Base-by-base conservation (phyloP, 2,329 filamentous ascomycete genomes). In the Ceratocystis huliohia region DNA sequence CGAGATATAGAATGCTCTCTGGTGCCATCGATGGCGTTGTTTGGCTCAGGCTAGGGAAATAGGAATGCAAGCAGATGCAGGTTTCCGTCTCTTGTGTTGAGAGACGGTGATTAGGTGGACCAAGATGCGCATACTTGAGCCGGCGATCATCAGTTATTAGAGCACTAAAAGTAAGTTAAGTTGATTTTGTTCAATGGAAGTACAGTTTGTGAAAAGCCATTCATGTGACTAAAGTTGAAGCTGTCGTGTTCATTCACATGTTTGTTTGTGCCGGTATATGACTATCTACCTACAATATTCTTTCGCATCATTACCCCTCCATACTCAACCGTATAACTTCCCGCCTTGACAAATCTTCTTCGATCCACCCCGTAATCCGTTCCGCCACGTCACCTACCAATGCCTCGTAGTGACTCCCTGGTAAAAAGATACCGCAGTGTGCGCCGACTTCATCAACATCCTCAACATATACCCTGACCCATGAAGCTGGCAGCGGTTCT, bases 371-470 rank as follows among this genome's bases (percentile, higher is more conserved):
- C 69, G 85, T 80, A 67, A 94, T 83, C 67, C 84, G 78, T 37
- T 80, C 80, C 2, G 84, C 86, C 2, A 90, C 86, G 73, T 92
- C 87, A 0, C 86, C 86, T n/a, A 93, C 85, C n/a, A 93, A 76
- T 69, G 76, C 77, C 71, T 91, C 88, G 72, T 94, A 93, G 67
- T 89, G 86, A 68, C 85, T 80, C 5, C 87, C 86, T 13, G 84
- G 76, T 57, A 89, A 83, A 76, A 96, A 96, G 64, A 96, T 77
- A 0, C 88, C 87, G 69, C 89, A 93, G 73, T 96, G 91, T 8
- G 91, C 92, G 5, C 84, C 86, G 0, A 96, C 88, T 74, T 96
- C 89, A 72, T 96, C 91, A 68, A 94, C 85, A 64, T 85, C 86
- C 67, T 87, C 82, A 88, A 96, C 94, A 71, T 85, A 86, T 2